Percentiles rank a stretch among this genome's conserved stretches.
These are phyloP conservation scores for Candida andamanensis DNA, from an alignment of 805 yeast genomes.

Conservation along the genomic window DNA sequence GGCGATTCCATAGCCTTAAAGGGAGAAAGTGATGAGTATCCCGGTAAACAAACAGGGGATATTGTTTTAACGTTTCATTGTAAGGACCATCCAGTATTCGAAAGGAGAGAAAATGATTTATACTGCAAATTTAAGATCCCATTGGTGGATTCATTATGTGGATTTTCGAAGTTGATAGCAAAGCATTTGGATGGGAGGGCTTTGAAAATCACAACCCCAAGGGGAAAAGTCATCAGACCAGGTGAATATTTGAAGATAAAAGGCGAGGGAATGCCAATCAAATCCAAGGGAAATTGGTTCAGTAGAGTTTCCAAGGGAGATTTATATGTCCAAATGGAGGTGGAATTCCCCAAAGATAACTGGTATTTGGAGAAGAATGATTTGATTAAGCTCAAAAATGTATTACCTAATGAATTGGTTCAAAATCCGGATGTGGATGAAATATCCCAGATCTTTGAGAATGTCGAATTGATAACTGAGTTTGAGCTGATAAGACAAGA, in stretches of 20 bases:
- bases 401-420: constrained; percentile 44
- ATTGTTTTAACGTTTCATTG: constrained; percentile 59
- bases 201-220: constrained; percentile 56
- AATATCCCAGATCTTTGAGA: constrained; percentile 31
- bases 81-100: constrained; percentile 44
- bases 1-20: constrained; percentile 56
- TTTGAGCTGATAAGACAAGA: constrained; percentile 21
- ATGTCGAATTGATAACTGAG: constrained; percentile 33
- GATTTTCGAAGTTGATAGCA: constrained; percentile 61
- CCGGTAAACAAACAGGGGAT: constrained; percentile 74
- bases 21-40: constrained; percentile 74
- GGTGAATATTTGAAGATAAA: constrained; percentile 59
- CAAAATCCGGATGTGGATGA: constrained; percentile 18
- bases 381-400: constrained; percentile 44
- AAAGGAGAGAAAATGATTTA: constrained; percentile 59
- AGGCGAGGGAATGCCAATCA: constrained; percentile 82
- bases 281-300: constrained; percentile 27
- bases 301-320: constrained; percentile 48
- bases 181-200: constrained; percentile 79
- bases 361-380: constrained; percentile 81
- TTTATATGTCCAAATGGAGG: constrained; percentile 60
- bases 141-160: constrained; percentile 78
- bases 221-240: constrained; percentile 79
- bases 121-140: constrained; percentile 56
- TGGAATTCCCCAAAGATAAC: constrained; percentile 78